phyloP scores from a whole-genome alignment of 1,284 basidiomycete species.

The Cutaneotrichosporon sp. region DNA sequence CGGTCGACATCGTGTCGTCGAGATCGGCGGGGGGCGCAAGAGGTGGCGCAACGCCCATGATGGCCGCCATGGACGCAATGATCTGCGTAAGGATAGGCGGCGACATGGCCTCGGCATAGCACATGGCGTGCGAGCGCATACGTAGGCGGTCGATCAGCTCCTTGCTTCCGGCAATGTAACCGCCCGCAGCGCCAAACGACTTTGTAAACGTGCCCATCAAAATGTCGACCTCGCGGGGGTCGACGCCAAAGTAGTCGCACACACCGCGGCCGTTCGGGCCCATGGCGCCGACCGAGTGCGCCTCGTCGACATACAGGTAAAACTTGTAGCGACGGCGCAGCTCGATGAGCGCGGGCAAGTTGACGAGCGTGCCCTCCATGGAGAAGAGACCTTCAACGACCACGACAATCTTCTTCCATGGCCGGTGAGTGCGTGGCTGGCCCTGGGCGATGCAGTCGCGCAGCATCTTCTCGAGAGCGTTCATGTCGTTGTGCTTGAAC shows the following conservation, averaged over 20 bases:
- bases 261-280: slow-evolving; percentile 92
- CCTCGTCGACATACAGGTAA: slow-evolving; percentile 93
- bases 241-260: slow-evolving; percentile 86
- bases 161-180: slow-evolving; percentile 86
- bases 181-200: slow-evolving; percentile 95
- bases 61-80: slow-evolving; percentile 85
- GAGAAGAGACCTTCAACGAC: slow-evolving; percentile 95
- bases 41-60: slow-evolving; percentile 77
- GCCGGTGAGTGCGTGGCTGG: slow-evolving; percentile 92
- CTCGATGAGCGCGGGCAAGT: slow-evolving; percentile 76
- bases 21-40: slow-evolving; percentile 35
- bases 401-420: slow-evolving; percentile 97
- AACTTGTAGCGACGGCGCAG: slow-evolving; percentile 99
- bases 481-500: slow-evolving; percentile 98
- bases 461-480: slow-evolving; percentile 71
- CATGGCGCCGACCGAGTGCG: slow-evolving; percentile 93
- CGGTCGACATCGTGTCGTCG: slow-evolving; percentile 49
- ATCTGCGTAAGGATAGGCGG: slow-evolving; percentile 90
- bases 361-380: slow-evolving; percentile 93
- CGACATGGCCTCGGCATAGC: slow-evolving; percentile 86
- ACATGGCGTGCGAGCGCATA: slow-evolving; percentile 72
- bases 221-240: slow-evolving; percentile 78
- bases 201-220: slow-evolving; percentile 99
- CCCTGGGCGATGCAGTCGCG: slow-evolving; percentile 93
- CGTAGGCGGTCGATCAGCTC: slow-evolving; percentile 75